These are phyloP conservation scores for Triadica sebifera DNA, from an alignment of 345 rosid species.

Conservation along the genomic window DNA sequence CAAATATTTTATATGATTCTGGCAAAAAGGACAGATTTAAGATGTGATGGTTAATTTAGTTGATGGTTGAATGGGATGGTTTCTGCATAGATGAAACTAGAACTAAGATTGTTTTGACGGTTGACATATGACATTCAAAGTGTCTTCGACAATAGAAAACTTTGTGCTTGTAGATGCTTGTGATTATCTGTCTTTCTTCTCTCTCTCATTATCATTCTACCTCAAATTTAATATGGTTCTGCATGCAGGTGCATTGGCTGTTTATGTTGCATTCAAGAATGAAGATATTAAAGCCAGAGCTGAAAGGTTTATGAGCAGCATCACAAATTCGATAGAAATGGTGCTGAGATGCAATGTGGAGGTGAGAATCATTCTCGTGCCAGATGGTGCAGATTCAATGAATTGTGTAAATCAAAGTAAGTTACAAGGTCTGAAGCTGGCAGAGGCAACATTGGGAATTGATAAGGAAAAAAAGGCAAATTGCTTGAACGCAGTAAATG, in stretches of 20 bases:
- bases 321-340: conserved; percentile 87
- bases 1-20: not conserved
- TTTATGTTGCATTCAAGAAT: conserved; percentile 68
- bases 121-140: not conserved
- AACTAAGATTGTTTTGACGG: not conserved
- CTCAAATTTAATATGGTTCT: conserved; percentile 11
- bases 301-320: conserved; percentile 90
- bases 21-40: not conserved
- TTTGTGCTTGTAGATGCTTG: not conserved
- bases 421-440: conserved; percentile 29
- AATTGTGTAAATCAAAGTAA: conserved; percentile 25
- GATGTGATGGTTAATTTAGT: not conserved
- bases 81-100: not conserved
- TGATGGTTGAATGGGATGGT: not conserved
- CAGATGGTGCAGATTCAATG: conserved; percentile 46
- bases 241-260: conserved; percentile 71
- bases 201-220: not conserved
- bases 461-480: conserved; percentile 39
- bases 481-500: conserved; percentile 23
- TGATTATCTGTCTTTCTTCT: not conserved
- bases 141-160: not conserved
- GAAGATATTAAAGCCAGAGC: conserved; percentile 70
- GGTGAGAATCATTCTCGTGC: conserved; percentile 67
- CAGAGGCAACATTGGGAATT: conserved; percentile 28
- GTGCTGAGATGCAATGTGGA: conserved; percentile 79